phyloP scores from a whole-genome alignment of 495 filamentous ascomycete genomes.

The Elasticomyces elasticus region DNA sequence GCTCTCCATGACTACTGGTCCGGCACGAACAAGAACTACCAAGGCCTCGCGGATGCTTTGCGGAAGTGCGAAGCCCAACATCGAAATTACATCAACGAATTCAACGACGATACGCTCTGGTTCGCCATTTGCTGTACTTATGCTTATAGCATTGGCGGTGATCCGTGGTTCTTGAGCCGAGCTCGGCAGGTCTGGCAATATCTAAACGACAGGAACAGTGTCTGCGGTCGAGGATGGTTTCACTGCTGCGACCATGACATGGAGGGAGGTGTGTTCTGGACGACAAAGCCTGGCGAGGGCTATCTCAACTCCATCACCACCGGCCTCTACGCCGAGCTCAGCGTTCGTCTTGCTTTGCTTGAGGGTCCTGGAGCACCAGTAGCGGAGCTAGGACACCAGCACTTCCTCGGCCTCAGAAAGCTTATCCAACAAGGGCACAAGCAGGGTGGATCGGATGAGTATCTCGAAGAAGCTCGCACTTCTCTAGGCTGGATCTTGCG shows the following conservation, averaged over 20 bases:
- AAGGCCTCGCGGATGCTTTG: not conserved
- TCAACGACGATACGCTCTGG: constrained; percentile 21
- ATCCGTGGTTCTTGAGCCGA: constrained; percentile 15
- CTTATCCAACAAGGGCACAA: too few relatives aligned
- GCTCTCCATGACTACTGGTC: constrained; percentile 10
- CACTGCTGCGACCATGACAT: constrained; percentile 12
- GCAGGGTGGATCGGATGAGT: not conserved
- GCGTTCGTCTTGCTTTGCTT: constrained; percentile 5
- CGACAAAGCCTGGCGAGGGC: constrained; percentile 4
- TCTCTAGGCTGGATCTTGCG: constrained; percentile 20
- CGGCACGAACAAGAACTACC: constrained; percentile 5
- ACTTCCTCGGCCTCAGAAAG: too few relatives aligned
- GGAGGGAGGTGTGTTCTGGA: constrained; percentile 19
- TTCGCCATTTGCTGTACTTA: constrained; percentile 16
- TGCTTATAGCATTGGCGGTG: constrained; percentile 7
- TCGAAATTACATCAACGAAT: constrained; percentile 14
- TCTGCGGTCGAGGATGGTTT: constrained; percentile 9
- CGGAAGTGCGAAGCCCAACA: constrained; percentile 11
- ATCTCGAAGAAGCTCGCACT: constrained; percentile 10
- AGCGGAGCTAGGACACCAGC: not conserved
- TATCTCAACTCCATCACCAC: constrained; percentile 17
- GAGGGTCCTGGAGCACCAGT: not conserved
- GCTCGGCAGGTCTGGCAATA: constrained; percentile 12
- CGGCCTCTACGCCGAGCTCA: constrained; percentile 15
- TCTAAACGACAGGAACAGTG: not conserved